These are phyloP conservation scores for Chaetomium olivaceum DNA, from an alignment of 2,329 filamentous ascomycete genomes.

Conservation along the genomic window DNA sequence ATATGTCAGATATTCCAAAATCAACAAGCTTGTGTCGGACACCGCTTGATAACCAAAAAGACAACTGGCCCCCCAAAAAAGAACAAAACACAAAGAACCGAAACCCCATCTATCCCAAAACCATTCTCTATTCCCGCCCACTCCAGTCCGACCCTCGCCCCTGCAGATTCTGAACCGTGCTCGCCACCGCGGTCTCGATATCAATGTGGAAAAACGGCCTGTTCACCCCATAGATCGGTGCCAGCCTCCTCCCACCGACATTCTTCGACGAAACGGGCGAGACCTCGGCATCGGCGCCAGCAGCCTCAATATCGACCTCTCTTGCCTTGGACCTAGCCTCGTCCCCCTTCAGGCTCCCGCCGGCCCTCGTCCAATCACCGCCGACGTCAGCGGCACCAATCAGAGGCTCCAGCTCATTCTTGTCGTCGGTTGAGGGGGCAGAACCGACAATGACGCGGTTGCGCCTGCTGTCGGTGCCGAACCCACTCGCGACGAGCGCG, in stretches of 20 bases:
- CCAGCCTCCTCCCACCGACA: constrained; percentile 23
- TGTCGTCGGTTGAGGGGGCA: background rate
- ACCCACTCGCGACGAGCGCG: constrained; percentile 81
- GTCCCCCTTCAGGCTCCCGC: background rate
- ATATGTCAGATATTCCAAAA: background rate
- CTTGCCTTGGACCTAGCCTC: constrained; percentile 15
- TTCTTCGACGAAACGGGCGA: constrained; percentile 28
- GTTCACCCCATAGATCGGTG: constrained; percentile 44
- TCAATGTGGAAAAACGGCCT: constrained; percentile 52
- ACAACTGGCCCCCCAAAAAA: background rate
- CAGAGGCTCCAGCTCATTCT: constrained; percentile 18
- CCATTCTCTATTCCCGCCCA: background rate
- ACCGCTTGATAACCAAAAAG: background rate
- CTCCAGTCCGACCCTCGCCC: constrained; percentile 13
- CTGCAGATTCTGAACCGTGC: constrained; percentile 34
- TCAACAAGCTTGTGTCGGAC: background rate
- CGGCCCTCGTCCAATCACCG: background rate
- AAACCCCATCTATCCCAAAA: background rate
- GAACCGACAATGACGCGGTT: background rate
- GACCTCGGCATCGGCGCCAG: constrained; percentile 22
- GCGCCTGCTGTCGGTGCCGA: constrained; percentile 52
- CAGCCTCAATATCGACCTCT: constrained; percentile 26
- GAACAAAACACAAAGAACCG: background rate
- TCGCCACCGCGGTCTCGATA: constrained; percentile 45
- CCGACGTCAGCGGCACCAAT: constrained; percentile 23